phyloP scores from a whole-genome alignment of 2,329 filamentous ascomycete genomes.

The Phialophora verrucosa region DNA sequence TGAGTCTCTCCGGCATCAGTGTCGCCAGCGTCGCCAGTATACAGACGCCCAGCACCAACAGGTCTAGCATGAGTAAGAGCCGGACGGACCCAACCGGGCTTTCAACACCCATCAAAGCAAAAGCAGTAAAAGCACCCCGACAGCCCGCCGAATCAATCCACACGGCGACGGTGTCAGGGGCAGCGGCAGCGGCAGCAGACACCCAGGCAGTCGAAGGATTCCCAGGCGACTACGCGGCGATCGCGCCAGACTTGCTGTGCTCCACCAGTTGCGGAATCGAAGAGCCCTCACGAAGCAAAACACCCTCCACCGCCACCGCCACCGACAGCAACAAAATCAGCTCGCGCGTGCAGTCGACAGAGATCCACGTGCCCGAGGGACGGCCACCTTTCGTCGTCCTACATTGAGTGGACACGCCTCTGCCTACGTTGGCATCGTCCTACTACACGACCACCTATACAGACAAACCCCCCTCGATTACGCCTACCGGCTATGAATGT shows the following conservation, averaged over 20 bases:
- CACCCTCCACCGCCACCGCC: background rate
- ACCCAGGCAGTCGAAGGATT: background rate
- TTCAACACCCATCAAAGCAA: background rate
- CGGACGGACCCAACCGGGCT: background rate
- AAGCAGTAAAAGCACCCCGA: background rate
- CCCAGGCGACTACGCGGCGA: background rate
- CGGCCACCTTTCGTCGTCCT: background rate
- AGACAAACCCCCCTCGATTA: too few species aligned
- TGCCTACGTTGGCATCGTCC: background rate
- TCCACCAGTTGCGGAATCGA: background rate
- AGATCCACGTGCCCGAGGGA: background rate
- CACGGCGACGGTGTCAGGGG: background rate
- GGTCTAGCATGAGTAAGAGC: background rate
- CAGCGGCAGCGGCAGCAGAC: background rate
- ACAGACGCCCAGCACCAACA: background rate
- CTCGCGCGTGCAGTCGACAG: background rate
- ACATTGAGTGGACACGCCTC: background rate
- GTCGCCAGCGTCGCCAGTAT: background rate
- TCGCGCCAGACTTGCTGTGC: background rate
- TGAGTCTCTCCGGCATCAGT: conserved; percentile 2
- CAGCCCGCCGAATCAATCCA: background rate
- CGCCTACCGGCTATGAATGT: too few species aligned
- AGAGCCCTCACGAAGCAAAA: background rate
- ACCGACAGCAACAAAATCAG: background rate
- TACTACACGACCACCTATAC: too few species aligned